These are phyloP conservation scores for Xylaria palmicola DNA, from an alignment of 495 filamentous ascomycete genomes.

Conservation along the genomic window DNA sequence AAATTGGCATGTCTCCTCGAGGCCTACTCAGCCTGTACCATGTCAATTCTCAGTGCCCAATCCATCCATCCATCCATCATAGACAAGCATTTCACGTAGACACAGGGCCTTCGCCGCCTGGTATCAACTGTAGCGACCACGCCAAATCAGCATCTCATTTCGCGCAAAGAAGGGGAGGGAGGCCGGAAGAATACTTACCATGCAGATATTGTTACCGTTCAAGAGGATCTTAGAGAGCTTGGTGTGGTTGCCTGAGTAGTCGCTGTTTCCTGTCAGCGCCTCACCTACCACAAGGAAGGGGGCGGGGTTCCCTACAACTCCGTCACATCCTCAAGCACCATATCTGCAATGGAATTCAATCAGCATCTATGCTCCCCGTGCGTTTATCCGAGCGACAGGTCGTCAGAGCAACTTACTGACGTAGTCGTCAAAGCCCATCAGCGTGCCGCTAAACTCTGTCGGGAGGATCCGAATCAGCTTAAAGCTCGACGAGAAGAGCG, in stretches of 20 bases:
- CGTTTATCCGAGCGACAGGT: neutral
- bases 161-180: neutral
- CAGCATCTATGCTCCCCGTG: slow-evolving; percentile 13
- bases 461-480: neutral
- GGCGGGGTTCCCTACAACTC: slow-evolving; percentile 66
- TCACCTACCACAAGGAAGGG: neutral
- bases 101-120: slow-evolving; percentile 77
- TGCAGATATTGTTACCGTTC: slow-evolving; percentile 99
- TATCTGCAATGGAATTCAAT: slow-evolving; percentile 58
- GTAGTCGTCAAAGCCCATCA: slow-evolving; percentile 97
- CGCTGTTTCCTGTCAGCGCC: slow-evolving; percentile 51
- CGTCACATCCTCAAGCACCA: slow-evolving; percentile 96
- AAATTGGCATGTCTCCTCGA: neutral
- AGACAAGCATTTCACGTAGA: slow-evolving; percentile 16
- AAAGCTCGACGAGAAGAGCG: no score
- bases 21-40: neutral
- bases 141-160: slow-evolving; percentile 9
- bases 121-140: slow-evolving; percentile 70
- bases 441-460: slow-evolving; percentile 87
- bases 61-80: neutral
- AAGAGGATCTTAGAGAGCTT: slow-evolving; percentile 91
- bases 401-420: slow-evolving; percentile 74
- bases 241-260: slow-evolving; percentile 80
- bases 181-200: slow-evolving; percentile 57
- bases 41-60: neutral